Conservation (phyloP, 306 rosid genomes). For the Vachellia collinsii region DNA sequence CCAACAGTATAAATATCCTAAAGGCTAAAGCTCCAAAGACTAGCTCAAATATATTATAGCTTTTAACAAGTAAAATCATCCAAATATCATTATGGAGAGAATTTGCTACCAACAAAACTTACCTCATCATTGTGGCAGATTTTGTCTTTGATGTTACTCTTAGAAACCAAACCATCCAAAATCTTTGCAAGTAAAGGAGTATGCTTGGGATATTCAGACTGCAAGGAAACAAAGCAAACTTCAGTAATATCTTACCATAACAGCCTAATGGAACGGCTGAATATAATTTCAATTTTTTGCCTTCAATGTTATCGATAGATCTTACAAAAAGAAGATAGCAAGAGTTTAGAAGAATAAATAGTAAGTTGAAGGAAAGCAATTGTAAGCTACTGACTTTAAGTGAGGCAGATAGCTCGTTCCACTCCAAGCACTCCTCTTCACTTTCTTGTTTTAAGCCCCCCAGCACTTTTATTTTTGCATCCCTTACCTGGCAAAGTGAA, state of each 20-base stretch:
- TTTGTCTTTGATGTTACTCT: conserved; percentile 59
- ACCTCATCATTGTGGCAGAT: conserved; percentile 70
- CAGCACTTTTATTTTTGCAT: conserved; percentile 80
- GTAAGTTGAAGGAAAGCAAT: conserved; percentile 29
- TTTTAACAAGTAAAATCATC: not conserved
- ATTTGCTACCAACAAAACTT: conserved; percentile 11
- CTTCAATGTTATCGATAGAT: not conserved
- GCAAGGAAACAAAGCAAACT: conserved; percentile 46
- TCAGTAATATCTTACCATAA: conserved; percentile 9
- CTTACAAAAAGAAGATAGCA: conserved; percentile 16
- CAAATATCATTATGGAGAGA: not conserved
- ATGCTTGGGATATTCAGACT: conserved; percentile 88
- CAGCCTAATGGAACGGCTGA: conserved; percentile 21
- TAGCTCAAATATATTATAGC: conserved; percentile 14
- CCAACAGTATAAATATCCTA: conserved; percentile 19
- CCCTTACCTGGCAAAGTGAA: conserved; percentile 71
- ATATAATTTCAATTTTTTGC: not conserved
- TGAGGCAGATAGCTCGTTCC: conserved; percentile 70
- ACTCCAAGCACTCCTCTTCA: conserved; percentile 70
- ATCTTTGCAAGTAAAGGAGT: conserved; percentile 84
- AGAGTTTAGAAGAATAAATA: not conserved
- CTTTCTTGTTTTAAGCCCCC: conserved; percentile 73
- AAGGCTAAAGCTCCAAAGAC: conserved; percentile 25
- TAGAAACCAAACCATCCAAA: conserved; percentile 83
- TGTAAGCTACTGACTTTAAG: conserved; percentile 65